Evolutionary conservation across 2,329 filamentous ascomycete species (phyloP), one percentile per base, ranked within the genome.

Genomic region (Colletotrichum tabaci): DNA sequence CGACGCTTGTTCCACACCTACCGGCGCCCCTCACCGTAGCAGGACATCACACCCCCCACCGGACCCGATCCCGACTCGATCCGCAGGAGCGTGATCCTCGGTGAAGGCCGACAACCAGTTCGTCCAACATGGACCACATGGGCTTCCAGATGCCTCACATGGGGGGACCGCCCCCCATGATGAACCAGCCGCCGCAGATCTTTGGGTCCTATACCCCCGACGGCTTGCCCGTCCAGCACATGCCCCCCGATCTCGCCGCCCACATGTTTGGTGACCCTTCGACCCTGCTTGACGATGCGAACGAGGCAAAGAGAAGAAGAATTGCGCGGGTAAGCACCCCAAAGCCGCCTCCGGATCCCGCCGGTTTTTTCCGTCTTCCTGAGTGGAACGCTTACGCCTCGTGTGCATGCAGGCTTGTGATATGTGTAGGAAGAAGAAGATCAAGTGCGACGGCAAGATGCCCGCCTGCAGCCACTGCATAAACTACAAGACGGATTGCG

Each of bases 401-500:
- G 56, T 77, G 56, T 77, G 44, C 49, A 40, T 46, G n/a, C 72
- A 95, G 93, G 95, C 95, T 62, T 98, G 95, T 84, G 95, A 98
- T 77, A 97, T 97, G 95, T 98, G 96, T 81, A 89, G 95, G 77
- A 98, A 97, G 85, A 95, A 94, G 84, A 98, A 96, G 87, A 96
- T 98, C 84, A 98, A 98, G 84, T 98, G 96, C 83, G 96, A 98
- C 80, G 96, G 96, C 76, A 98, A 97, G 84, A 90, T 97, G 83
- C 96, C 96, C 47, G 91, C 95, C 72, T 99, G 96, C 83, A 95
- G 94, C 9, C 96, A 98, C 83, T 99, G 96, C 82, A 93, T 93
- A 81, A 98, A 98, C 82, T 98, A 98, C 87, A 98, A 98, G 87
- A 98, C 95, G 6, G 95, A 98, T 77, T 99, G 96, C 82, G 90